phyloP scores from a whole-genome alignment of 805 yeast genomes.

The Ascoidea tarda region DNA sequence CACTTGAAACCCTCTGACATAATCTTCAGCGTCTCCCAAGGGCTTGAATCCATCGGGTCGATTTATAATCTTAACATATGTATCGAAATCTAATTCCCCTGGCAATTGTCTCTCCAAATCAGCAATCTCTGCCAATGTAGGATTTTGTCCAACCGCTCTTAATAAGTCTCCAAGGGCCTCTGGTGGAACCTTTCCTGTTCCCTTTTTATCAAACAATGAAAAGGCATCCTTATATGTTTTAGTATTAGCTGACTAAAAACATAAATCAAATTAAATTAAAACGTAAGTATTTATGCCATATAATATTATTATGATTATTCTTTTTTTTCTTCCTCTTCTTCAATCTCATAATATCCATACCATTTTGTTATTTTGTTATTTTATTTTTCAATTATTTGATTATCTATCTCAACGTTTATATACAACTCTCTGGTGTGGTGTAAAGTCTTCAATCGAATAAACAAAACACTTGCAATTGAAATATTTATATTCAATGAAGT shows the following conservation, averaged over 20 bases:
- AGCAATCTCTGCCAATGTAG: conserved; percentile 78
- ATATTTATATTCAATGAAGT: no score
- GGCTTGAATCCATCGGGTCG: conserved; percentile 84
- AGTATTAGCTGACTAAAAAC: conserved; percentile 11
- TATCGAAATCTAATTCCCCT: conserved; percentile 50
- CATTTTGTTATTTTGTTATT: no score
- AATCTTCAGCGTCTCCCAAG: conserved; percentile 75
- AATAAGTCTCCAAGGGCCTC: conserved; percentile 83
- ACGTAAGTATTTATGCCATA: no score
- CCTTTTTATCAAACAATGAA: conserved; percentile 92
- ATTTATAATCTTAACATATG: conserved; percentile 61
- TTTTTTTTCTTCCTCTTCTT: no score
- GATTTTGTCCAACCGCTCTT: conserved; percentile 97
- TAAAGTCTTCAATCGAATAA: no score
- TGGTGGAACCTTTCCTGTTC: conserved; percentile 78
- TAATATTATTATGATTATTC: no score
- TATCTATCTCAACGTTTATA: no score
- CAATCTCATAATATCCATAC: no score
- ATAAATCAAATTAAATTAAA: no score
- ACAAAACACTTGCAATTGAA: no score
- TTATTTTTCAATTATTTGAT: no score
- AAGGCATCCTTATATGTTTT: conserved; percentile 78
- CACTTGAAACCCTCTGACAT: conserved; percentile 88
- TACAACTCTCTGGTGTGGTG: no score
- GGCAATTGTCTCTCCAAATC: conserved; percentile 31